Base-by-base conservation (phyloP, 1,284 basidiomycete species). In the Leccinum colubrinum region DNA sequence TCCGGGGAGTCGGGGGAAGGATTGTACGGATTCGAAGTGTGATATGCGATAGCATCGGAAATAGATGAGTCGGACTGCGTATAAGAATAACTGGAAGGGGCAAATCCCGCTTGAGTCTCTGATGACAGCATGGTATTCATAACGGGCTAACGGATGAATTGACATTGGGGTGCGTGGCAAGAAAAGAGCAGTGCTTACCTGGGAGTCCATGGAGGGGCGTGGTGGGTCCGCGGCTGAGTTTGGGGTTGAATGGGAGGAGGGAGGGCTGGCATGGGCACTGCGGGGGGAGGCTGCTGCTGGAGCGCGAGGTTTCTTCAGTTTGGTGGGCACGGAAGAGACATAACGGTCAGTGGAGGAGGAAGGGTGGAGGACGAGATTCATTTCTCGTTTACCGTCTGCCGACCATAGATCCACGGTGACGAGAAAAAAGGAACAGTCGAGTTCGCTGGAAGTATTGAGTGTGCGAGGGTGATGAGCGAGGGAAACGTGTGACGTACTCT, bases 391-490 rank as follows among this genome's bases (percentile, higher is more conserved):
- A 37, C 86, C 88, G 69, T 94, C 93, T 50, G 82, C 83, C 1
- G 91, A 93, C 90, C 93, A 95, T 1, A 96, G 79, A 75, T 96
- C 94, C 14, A 93, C 93, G 52, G 91, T 93, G 27, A 94, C 89
- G 53, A 97, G 77, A 71, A 97, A 91, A 76, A 94, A 94, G 1
- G 91, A 90, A 63, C 83, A 87, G 73, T 95, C 90, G 58, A 96
- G 81, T 56, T 93, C 88, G 66, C 94, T 95, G n/a, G 74, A 27
- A 50, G 51, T 12, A 51, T 4, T 70, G 63, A 68, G 66, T 62
- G 63, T 59, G 60, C 60, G 56, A 66, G 63, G 62, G 33, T 3
- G 59, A 58, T 54, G 54, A 55, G 35, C 62, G 57, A 9, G 41
- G n/a, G 15, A 0, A 53, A 33, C 2, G 12, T 20, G 43, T 20